phyloP scores from a whole-genome alignment of 169 alveolate species.

The Amoebophrya sp. region DNA sequence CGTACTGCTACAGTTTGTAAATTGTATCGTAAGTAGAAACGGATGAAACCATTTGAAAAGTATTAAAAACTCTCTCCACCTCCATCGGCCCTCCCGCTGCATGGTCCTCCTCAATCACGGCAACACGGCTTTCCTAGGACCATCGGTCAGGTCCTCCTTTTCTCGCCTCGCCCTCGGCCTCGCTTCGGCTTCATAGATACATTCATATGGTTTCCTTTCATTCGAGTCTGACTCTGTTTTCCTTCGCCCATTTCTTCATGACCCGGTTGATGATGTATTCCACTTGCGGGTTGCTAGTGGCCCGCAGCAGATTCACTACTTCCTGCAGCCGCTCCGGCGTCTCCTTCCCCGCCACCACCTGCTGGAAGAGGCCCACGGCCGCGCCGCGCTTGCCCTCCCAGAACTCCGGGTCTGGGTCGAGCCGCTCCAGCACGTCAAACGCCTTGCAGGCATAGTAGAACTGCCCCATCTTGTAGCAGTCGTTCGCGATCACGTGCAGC shows the following conservation, averaged over 20 bases:
- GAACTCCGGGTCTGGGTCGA: slow-evolving; percentile 62
- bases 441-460: slow-evolving; percentile 67
- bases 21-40: too few relatives aligned
- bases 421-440: slow-evolving; percentile 59
- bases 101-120: too few relatives aligned
- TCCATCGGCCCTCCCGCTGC: too few relatives aligned
- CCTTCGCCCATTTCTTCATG: slow-evolving; percentile 56
- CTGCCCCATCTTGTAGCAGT: slow-evolving; percentile 69
- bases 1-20: too few relatives aligned
- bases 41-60: too few relatives aligned
- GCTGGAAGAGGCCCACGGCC: slow-evolving; percentile 58
- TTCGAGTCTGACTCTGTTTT: too few relatives aligned
- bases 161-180: too few relatives aligned
- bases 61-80: too few relatives aligned
- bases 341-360: slow-evolving; percentile 52
- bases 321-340: slow-evolving; percentile 48
- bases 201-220: too few relatives aligned
- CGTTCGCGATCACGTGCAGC: slow-evolving; percentile 61
- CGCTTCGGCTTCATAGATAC: too few relatives aligned
- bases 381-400: slow-evolving; percentile 62
- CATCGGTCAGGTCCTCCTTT: too few relatives aligned
- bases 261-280: slow-evolving; percentile 47
- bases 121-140: too few relatives aligned
- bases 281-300: slow-evolving; percentile 50
- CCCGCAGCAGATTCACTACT: slow-evolving; percentile 47